Base-by-base conservation (phyloP, 495 filamentous ascomycete species). In the Halenospora varia region DNA sequence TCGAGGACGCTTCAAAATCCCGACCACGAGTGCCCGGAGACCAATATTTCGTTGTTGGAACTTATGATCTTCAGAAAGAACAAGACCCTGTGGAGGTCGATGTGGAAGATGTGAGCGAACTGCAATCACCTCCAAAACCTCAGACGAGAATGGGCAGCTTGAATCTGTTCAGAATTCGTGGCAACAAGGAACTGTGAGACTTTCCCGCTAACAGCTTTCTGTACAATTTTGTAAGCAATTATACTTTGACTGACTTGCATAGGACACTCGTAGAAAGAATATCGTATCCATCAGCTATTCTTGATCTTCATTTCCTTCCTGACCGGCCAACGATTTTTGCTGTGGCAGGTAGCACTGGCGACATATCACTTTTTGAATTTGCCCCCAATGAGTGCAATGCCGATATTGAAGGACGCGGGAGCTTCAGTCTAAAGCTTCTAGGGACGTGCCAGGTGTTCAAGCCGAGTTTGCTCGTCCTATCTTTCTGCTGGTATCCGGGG, bases 271-370 rank as follows among this genome's bases (percentile, higher is more conserved):
- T 58, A 2, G 44, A 58, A 24, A 53, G 13, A 11, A 4, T 60
- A 3, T 39, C 53, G 25, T 20, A 48, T 35, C 42, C 39, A 10
- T 39, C 50, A 19, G 56, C 48, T 2, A 63, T 97, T 20, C 82
- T 97, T 44, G 93, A 97, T 67, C 78, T 96, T 20, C 88, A 89
- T 56, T 97, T 96, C 70, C 83, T 85, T 57, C 85, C 83, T 6
- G 67, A n/a, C 10, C 10, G 13, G 22, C 50, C 25, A 3, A n/a
- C n/a, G n/a, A 29, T 46, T 13, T 75, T 94, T 25, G 89, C 82
- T 9, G 82, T 86, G 25, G 88, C 90, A 10, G 85, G 83, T 10
- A 94, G 89, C 57, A 85, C 83, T 3, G 91, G 87, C 1, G 75
- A 75, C 10, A 70, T 96, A 0, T 77, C 77, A 8, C 68, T 96